phyloP scores from a whole-genome alignment of 805 yeast species.

The Wickerhamiella slavikovae region DNA sequence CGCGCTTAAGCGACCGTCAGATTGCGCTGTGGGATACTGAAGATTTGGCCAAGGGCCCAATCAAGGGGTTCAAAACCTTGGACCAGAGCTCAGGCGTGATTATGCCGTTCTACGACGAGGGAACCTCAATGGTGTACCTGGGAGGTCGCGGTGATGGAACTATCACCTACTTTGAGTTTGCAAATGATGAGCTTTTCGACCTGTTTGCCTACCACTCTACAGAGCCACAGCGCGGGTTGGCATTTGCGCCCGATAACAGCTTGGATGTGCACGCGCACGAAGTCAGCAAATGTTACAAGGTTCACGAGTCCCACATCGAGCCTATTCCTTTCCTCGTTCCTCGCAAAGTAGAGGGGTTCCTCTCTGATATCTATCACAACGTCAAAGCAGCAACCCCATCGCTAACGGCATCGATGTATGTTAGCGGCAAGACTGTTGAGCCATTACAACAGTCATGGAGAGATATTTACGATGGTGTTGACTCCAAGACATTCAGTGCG shows the following conservation, averaged over 20 bases:
- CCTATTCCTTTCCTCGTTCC: slow-evolving; percentile 89
- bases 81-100: slow-evolving; percentile 87
- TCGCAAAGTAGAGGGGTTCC: slow-evolving; percentile 81
- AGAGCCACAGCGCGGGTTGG: slow-evolving; percentile 92
- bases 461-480: slow-evolving; percentile 57
- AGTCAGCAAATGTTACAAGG: slow-evolving; percentile 61
- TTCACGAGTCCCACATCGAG: slow-evolving; percentile 65
- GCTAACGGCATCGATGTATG: slow-evolving; percentile 58
- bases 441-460: slow-evolving; percentile 65
- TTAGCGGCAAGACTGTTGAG: slow-evolving; percentile 52
- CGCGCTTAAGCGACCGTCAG: slow-evolving; percentile 83
- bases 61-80: slow-evolving; percentile 70
- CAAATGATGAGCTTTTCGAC: slow-evolving; percentile 60
- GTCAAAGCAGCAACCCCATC: slow-evolving; percentile 71
- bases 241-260: slow-evolving; percentile 65
- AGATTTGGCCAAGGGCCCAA: slow-evolving; percentile 56
- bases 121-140: slow-evolving; percentile 58
- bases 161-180: slow-evolving; percentile 81
- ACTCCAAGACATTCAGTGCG: slow-evolving; percentile 19
- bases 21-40: slow-evolving; percentile 81
- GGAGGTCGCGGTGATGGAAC: slow-evolving; percentile 99
- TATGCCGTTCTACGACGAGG: slow-evolving; percentile 76
- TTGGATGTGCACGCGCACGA: slow-evolving; percentile 73
- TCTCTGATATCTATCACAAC: slow-evolving; percentile 81
- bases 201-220: slow-evolving; percentile 77